Conservation (phyloP, 805 yeast species). For the Danielia oregonensis region DNA sequence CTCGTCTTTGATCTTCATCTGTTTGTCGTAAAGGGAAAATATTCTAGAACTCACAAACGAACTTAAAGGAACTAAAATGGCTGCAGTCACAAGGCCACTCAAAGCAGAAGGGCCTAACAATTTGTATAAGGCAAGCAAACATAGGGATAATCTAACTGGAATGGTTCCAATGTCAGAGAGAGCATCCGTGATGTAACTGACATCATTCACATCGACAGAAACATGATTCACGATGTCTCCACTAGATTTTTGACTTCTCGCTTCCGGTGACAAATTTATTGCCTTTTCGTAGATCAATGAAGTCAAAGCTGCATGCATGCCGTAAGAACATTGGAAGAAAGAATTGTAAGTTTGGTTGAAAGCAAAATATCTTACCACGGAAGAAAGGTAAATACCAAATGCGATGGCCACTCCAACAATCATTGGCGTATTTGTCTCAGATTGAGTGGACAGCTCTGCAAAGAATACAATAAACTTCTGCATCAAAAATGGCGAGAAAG, state of each 20-base stretch:
- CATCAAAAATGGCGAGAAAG: constrained; percentile 28
- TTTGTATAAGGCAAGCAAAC: constrained; percentile 51
- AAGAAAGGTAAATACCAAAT: constrained; percentile 53
- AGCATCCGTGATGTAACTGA: constrained; percentile 51
- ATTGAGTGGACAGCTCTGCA: constrained; percentile 11
- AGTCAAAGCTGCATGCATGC: constrained; percentile 47
- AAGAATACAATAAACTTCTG: constrained; percentile 27
- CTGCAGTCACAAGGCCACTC: constrained; percentile 52
- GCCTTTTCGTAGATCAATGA: constrained; percentile 71
- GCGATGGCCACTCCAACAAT: constrained; percentile 79
- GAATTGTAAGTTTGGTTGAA: constrained; percentile 18
- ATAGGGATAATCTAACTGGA: constrained; percentile 54
- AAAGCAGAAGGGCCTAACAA: constrained; percentile 57
- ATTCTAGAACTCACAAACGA: constrained; percentile 40
- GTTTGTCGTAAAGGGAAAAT: constrained; percentile 46
- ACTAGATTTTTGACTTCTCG: constrained; percentile 55
- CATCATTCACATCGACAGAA: constrained; percentile 68
- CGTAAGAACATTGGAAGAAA: constrained; percentile 17
- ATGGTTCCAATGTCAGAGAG: constrained; percentile 44
- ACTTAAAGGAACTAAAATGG: constrained; percentile 57
- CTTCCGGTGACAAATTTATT: constrained; percentile 60
- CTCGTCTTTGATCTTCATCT: constrained; percentile 60
- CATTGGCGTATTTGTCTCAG: constrained; percentile 9
- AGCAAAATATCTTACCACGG: constrained; percentile 18
- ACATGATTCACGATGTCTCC: constrained; percentile 80